phyloP scores from a whole-genome alignment of 805 yeast species.

The Candida dajiaensis region DNA sequence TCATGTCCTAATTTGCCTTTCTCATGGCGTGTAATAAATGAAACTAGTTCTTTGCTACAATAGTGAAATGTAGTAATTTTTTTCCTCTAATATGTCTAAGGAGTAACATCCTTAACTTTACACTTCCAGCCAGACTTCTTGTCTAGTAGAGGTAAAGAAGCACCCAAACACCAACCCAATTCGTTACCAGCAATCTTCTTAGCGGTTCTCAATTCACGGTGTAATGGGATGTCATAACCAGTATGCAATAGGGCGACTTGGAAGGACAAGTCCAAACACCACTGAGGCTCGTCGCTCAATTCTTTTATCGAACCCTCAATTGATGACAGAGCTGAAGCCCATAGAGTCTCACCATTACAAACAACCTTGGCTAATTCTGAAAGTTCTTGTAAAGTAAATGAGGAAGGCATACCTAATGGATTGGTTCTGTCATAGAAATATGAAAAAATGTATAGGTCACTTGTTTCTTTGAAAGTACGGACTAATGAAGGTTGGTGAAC shows the following conservation, averaged over 20 bases:
- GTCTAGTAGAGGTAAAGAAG: constrained; percentile 85
- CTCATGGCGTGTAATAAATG: too few species aligned
- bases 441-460: constrained; percentile 87
- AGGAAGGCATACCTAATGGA: constrained; percentile 91
- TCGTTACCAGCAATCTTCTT: constrained; percentile 84
- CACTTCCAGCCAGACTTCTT: constrained; percentile 62
- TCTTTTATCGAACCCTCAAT: constrained; percentile 62
- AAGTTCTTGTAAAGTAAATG: constrained; percentile 82
- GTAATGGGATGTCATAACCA: constrained; percentile 93
- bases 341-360: constrained; percentile 74
- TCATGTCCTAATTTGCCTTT: too few species aligned
- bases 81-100: neutral
- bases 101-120: constrained; percentile 14
- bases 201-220: constrained; percentile 88
- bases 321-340: constrained; percentile 63
- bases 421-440: constrained; percentile 92
- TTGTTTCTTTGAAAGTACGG: constrained; percentile 61
- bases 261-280: constrained; percentile 91
- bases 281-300: constrained; percentile 75
- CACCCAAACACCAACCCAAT: constrained; percentile 98
- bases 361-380: constrained; percentile 76
- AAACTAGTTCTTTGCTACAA: too few species aligned
- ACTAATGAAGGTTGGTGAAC: constrained; percentile 92
- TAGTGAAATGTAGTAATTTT: neutral
- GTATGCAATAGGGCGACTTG: constrained; percentile 86